A percentile compares a stretch with the other conserved stretches of the same genome.
These are phyloP conservation scores for Scutellaria minor DNA, from an alignment of 257 asterid species.

Conservation along the genomic window DNA sequence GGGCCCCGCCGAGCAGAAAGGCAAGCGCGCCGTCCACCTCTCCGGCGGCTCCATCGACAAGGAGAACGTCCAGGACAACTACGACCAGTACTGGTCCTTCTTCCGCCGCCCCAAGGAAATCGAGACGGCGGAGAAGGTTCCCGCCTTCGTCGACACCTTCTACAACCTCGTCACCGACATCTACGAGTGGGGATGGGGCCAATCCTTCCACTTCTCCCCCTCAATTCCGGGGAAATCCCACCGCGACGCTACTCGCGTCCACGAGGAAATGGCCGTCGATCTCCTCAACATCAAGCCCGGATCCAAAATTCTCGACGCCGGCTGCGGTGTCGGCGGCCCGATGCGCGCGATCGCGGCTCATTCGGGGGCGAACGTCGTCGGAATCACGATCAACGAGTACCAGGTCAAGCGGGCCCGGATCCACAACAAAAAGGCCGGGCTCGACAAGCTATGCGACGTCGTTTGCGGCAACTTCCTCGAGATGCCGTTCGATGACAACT, in stretches of 20 bases:
- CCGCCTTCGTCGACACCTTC: constrained; percentile 82
- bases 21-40: constrained; percentile 68
- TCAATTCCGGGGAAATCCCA: constrained; percentile 66
- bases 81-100: constrained; percentile 79
- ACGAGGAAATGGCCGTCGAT: constrained; percentile 86
- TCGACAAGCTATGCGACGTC: constrained; percentile 64
- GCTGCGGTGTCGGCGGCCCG: constrained; percentile 88
- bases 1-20: constrained; percentile 80
- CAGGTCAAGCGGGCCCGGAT: constrained; percentile 66
- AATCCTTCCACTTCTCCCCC: constrained; percentile 80
- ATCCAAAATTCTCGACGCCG: constrained; percentile 64
- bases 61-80: constrained; percentile 64
- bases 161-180: constrained; percentile 85
- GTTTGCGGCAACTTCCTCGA: constrained; percentile 79
- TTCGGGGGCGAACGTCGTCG: constrained; percentile 74
- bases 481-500: constrained; percentile 67
- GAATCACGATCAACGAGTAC: constrained; percentile 81
- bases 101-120: constrained; percentile 75
- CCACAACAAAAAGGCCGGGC: constrained; percentile 77
- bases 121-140: constrained; percentile 66
- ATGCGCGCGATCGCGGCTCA: constrained; percentile 92
- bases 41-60: constrained; percentile 78
- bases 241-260: constrained; percentile 74
- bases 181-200: constrained; percentile 96
- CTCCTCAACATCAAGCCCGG: constrained; percentile 59